These are phyloP conservation scores for Sclerotinia trifoliorum DNA, from an alignment of 2,329 filamentous ascomycete species.

Conservation along the genomic window DNA sequence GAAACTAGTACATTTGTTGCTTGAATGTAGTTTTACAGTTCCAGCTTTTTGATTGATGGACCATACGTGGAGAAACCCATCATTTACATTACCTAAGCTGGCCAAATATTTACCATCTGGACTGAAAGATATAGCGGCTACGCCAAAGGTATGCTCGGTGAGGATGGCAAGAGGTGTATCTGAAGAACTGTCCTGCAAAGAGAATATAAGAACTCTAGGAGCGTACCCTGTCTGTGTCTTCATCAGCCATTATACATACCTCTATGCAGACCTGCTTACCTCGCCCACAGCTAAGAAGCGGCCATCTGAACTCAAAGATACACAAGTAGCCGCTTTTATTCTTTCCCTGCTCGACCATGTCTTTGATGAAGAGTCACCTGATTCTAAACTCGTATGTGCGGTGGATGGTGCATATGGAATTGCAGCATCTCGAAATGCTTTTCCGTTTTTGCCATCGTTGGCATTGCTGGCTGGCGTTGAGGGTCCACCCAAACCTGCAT, in stretches of 20 bases:
- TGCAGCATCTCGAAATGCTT: constrained; percentile 48
- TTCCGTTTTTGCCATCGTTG: constrained; percentile 61
- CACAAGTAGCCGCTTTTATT: constrained; percentile 90
- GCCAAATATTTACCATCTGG: constrained; percentile 82
- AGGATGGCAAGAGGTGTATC: constrained; percentile 83
- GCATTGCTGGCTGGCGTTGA: constrained; percentile 56
- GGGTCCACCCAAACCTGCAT: constrained; percentile 53
- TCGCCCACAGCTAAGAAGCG: constrained; percentile 89
- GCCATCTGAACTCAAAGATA: constrained; percentile 84
- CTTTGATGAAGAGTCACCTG: constrained; percentile 66
- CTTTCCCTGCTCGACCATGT: constrained; percentile 87
- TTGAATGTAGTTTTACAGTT: constrained; percentile 73
- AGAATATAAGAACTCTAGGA: constrained; percentile 88
- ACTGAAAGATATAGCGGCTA: constrained; percentile 86
- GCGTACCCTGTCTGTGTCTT: constrained; percentile 73
- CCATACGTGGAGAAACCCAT: constrained; percentile 94
- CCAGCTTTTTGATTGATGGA: constrained; percentile 79
- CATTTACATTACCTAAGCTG: constrained; percentile 83
- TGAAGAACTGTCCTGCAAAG: constrained; percentile 72
- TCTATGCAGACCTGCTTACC: constrained; percentile 44
- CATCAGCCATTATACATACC: constrained; percentile 35
- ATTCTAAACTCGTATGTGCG: constrained; percentile 46
- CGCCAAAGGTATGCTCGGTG: constrained; percentile 86
- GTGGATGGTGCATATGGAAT: constrained; percentile 41
- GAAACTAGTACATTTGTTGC: constrained; percentile 88